Percentiles rank a stretch among this genome's conserved stretches.
Evolutionary conservation across 441 rosid species (phyloP).

Genomic region (Arabidopsis lyrata): DNA sequence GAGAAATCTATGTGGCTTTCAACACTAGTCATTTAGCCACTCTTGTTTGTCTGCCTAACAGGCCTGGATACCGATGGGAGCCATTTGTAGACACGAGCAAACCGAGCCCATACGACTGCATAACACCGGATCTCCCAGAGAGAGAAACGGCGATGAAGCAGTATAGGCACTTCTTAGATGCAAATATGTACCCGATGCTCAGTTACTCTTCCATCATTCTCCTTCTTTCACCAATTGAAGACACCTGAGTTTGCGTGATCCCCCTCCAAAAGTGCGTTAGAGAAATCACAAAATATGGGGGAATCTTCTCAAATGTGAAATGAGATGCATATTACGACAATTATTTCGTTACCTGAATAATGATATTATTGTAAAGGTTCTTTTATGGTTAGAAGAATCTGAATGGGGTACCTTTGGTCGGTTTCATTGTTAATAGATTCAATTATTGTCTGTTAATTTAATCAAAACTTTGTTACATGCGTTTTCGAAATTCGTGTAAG

Average conservation of each 20-base stretch:
- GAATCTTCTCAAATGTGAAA: conserved; percentile 20
- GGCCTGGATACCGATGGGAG: conserved; percentile 87
- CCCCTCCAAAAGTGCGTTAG: background rate
- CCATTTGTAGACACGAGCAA: conserved; percentile 92
- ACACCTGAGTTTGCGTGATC: conserved; percentile 9
- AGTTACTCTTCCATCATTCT: conserved; percentile 89
- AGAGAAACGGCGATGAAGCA: conserved; percentile 70
- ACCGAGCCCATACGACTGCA: conserved; percentile 78
- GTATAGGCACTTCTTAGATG: conserved; percentile 79
- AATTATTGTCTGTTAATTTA: background rate
- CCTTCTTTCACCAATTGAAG: conserved; percentile 50
- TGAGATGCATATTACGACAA: conserved; percentile 18
- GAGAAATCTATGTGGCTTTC: conserved; percentile 84
- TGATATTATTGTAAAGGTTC: conserved; percentile 8
- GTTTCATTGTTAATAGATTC: conserved; percentile 1
- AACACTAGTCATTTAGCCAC: conserved; percentile 79
- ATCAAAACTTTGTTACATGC: background rate
- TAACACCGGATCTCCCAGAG: conserved; percentile 61
- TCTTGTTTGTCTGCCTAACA: conserved; percentile 70
- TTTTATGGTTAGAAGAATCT: conserved; percentile 17
- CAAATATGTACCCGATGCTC: conserved; percentile 87
- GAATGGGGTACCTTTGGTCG: conserved; percentile 16
- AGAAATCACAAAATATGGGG: background rate
- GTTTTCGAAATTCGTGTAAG: background rate
- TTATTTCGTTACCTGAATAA: conserved; percentile 1